phyloP scores from a whole-genome alignment of 2,329 filamentous ascomycete species.

The Phaeoacremonium minimum region DNA sequence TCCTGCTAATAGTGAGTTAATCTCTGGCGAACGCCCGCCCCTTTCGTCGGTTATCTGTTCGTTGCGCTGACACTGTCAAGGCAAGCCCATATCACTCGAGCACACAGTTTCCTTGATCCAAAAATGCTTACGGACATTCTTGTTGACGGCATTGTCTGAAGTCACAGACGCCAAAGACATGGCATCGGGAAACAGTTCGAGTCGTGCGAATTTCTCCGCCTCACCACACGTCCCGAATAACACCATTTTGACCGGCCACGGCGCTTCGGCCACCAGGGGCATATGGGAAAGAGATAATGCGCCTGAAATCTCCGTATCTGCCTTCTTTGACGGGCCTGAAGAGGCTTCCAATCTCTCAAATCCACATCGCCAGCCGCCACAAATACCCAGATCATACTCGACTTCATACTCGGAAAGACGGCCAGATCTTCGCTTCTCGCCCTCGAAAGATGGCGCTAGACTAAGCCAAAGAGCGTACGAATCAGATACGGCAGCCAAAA shows the following conservation, averaged over 20 bases:
- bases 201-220: too few species aligned
- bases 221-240: too few species aligned
- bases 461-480: too few species aligned
- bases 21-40: neutral
- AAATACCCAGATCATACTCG: slow-evolving; percentile 34
- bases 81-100: slow-evolving; percentile 40
- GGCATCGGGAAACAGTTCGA: neutral
- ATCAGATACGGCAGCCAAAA: slow-evolving; percentile 38
- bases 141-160: slow-evolving; percentile 25
- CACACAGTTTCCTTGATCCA: slow-evolving; percentile 49
- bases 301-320: neutral
- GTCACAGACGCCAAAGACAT: slow-evolving; percentile 1
- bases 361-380: slow-evolving; percentile 17
- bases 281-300: neutral
- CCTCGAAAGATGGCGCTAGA: too few species aligned
- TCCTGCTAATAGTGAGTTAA: slow-evolving; percentile 1
- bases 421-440: slow-evolving; percentile 8
- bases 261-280: too few species aligned
- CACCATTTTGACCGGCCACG: too few species aligned
- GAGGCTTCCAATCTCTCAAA: slow-evolving; percentile 18
- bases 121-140: slow-evolving; percentile 31
- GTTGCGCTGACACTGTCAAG: slow-evolving; percentile 1
- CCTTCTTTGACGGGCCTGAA: neutral
- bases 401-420: slow-evolving; percentile 37
- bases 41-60: neutral